Evolutionary conservation across 257 asterid species (phyloP).

Genomic region (Solanum virginianum): DNA sequence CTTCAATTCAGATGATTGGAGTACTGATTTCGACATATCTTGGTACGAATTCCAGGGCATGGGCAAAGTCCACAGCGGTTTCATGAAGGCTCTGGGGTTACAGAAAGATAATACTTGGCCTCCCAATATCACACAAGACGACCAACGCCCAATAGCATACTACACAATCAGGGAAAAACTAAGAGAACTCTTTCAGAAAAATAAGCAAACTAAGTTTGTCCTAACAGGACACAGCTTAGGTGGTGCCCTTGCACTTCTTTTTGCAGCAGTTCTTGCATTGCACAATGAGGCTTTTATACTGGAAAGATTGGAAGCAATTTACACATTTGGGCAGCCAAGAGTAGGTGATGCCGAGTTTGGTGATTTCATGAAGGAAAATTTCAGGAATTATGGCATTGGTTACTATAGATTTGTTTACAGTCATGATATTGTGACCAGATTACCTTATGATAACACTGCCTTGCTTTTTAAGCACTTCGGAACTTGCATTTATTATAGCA

Average conservation of each 20-base stretch:
- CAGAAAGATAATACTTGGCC: slow-evolving; percentile 24
- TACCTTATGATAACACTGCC: slow-evolving; percentile 31
- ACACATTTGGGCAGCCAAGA: slow-evolving; percentile 67
- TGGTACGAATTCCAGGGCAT: slow-evolving; percentile 25
- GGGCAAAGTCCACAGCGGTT: slow-evolving; percentile 48
- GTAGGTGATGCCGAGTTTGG: slow-evolving; percentile 49
- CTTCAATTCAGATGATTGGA: slow-evolving; percentile 30
- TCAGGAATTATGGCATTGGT: slow-evolving; percentile 5
- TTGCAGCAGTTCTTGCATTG: slow-evolving; percentile 36
- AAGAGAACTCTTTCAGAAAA: not conserved
- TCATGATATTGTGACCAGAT: slow-evolving; percentile 42
- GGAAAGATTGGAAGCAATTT: slow-evolving; percentile 36
- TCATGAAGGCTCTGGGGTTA: slow-evolving; percentile 51
- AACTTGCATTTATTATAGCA: slow-evolving; percentile 27
- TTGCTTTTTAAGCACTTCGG: slow-evolving; percentile 60
- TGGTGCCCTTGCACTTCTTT: slow-evolving; percentile 47
- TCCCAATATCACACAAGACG: not conserved
- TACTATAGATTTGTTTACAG: slow-evolving; percentile 50
- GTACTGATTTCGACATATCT: slow-evolving; percentile 37
- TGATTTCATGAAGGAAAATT: slow-evolving; percentile 23
- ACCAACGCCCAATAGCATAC: slow-evolving; percentile 9
- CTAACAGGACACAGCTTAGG: slow-evolving; percentile 71
- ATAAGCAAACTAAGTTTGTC: slow-evolving; percentile 12
- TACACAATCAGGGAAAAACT: slow-evolving; percentile 24
- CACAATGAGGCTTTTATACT: slow-evolving; percentile 21